Evolutionary conservation across 1,284 basidiomycete species (phyloP).

Genomic region (Coniophora puteana): DNA sequence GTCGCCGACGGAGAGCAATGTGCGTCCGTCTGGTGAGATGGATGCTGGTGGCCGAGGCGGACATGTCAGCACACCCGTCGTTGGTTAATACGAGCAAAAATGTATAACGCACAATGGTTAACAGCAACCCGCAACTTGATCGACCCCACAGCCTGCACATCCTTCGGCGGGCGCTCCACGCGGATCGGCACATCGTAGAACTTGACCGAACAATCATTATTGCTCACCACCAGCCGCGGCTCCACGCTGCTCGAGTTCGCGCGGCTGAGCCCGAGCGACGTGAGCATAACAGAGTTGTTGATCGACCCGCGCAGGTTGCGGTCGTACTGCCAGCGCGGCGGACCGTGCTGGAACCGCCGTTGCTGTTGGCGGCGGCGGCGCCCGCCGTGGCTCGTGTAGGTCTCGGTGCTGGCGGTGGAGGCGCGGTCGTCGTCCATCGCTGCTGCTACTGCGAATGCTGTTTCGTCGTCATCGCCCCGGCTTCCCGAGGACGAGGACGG

Average conservation of each 20-base stretch:
- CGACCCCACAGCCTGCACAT: conserved; percentile 47
- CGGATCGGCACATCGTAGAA: conserved; percentile 69
- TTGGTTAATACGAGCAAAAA: conserved; percentile 24
- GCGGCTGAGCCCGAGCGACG: conserved; percentile 51
- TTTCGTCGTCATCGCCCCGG: no score
- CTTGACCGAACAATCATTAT: conserved; percentile 78
- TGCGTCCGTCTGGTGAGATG: conserved; percentile 81
- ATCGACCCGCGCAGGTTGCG: conserved; percentile 62
- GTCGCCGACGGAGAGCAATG: conserved; percentile 83
- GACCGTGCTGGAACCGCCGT: conserved; percentile 11
- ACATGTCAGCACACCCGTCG: conserved; percentile 1
- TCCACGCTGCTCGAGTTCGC: conserved; percentile 58
- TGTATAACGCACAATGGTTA: conserved; percentile 56
- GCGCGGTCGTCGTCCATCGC: no score
- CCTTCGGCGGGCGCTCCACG: conserved; percentile 35
- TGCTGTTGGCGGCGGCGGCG: conserved; percentile 24
- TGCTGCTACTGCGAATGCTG: no score
- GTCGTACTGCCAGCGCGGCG: conserved; percentile 50
- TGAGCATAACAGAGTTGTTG: conserved; percentile 81
- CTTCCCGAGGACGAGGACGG: conserved; percentile 21
- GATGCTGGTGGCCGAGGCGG: conserved; percentile 59
- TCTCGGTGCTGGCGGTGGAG: conserved; percentile 13
- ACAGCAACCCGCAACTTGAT: conserved; percentile 66
- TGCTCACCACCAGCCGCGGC: conserved; percentile 76
- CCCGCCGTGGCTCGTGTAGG: conserved; percentile 15